These are phyloP conservation scores for Microascus cirrosus DNA, from an alignment of 2,329 filamentous ascomycete species.

Conservation along the genomic window DNA sequence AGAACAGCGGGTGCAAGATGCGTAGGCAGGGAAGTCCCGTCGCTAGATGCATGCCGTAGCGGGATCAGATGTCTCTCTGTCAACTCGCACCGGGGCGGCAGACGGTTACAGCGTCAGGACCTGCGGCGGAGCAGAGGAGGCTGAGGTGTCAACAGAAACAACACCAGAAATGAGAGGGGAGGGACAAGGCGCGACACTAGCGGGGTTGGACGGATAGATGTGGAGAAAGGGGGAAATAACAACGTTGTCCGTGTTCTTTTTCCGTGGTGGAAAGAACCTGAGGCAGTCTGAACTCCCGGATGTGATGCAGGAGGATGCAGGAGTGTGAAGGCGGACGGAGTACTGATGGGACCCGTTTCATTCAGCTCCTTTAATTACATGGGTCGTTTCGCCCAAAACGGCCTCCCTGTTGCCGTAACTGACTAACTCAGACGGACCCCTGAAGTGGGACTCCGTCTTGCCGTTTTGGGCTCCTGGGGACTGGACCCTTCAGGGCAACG, in stretches of 20 bases:
- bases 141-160: background rate
- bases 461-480: background rate
- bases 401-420: background rate
- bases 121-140: background rate
- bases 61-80: background rate
- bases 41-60: background rate
- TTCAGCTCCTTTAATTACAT: constrained; percentile 4
- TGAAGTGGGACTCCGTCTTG: background rate
- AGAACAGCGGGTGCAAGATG: background rate
- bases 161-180: background rate
- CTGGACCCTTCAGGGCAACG: background rate
- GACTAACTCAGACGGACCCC: background rate
- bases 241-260: background rate
- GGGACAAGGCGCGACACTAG: background rate
- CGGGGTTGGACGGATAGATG: background rate
- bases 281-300: background rate
- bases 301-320: background rate
- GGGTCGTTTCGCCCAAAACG: constrained; percentile 1
- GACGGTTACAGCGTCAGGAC: constrained; percentile 1
- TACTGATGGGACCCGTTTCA: background rate
- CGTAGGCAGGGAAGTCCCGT: background rate
- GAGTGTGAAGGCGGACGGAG: background rate
- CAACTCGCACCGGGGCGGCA: background rate
- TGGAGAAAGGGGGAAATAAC: constrained; percentile 1
- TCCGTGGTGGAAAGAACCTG: background rate